phyloP scores from a whole-genome alignment of 148 eudicot genomes.

The Cornus florida region DNA sequence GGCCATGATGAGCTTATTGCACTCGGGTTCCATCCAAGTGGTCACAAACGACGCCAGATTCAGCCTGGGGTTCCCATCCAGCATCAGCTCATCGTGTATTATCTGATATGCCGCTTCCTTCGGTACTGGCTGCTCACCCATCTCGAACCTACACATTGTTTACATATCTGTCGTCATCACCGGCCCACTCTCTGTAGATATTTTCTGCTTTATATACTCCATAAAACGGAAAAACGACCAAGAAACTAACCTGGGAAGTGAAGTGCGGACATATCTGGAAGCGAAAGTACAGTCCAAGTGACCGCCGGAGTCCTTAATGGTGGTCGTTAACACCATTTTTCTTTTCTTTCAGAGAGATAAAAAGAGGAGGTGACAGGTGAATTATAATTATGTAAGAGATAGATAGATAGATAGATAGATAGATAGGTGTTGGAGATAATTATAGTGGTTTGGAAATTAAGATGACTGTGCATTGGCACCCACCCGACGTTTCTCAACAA shows the following conservation, averaged over 20 bases:
- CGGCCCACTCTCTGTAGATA: too few species aligned
- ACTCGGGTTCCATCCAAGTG: constrained; percentile 34
- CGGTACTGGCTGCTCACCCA: constrained; percentile 20
- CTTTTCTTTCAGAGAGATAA: too few species aligned
- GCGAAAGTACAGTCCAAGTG: constrained; percentile 27
- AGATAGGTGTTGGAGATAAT: too few species aligned
- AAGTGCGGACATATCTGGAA: constrained; percentile 30
- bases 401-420: too few species aligned
- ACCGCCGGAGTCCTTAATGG: constrained; percentile 8
- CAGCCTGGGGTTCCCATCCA: constrained; percentile 31
- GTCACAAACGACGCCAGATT: constrained; percentile 32
- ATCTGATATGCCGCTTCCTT: constrained; percentile 37
- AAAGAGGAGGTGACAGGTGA: too few species aligned
- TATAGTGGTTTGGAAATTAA: too few species aligned
- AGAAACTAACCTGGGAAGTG: constrained; percentile 41
- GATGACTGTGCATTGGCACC: too few species aligned
- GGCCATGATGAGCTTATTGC: constrained; percentile 25
- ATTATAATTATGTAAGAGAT: too few species aligned
- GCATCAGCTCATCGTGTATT: constrained; percentile 31
- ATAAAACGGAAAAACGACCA: too few species aligned
- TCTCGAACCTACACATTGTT: constrained; percentile 12
- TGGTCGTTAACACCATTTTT: constrained; percentile 26
- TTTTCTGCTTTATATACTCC: too few species aligned
- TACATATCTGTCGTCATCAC: too few species aligned
- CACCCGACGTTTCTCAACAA: too few species aligned